Base-by-base conservation (phyloP, 2,329 filamentous ascomycete species). In the Elsinoe arachidis region DNA sequence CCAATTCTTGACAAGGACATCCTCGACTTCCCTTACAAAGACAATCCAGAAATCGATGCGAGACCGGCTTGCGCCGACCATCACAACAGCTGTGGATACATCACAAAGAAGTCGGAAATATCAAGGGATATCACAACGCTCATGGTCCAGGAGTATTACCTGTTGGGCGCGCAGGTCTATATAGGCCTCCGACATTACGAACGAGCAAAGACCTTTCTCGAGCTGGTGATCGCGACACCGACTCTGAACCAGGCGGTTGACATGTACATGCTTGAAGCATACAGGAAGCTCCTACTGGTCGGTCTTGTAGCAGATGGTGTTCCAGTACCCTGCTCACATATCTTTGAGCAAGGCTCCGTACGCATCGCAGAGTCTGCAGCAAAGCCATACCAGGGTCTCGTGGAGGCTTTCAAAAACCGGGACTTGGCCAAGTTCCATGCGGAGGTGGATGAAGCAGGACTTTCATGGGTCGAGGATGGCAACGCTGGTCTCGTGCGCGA, bases 251-350 rank as follows among this genome's bases (percentile, higher is more conserved):
- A 82, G 35, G 77, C 83, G 11, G 92, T 86, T 70, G 85, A 84
- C 68, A 59, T 65, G 15, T 78, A 95, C 53, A 93, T 93, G 86
- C 77, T 87, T 3, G 90, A 96, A 63, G 88, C 89, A 5, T 92
- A 95, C 76, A 95, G 92, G 73, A 95, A 92, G 71, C 96, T 90
- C 87, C 69, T 95, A 7, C 74, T 99, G 14, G 79, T 90, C 9
- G 83, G 84, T 55, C 77, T 96, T 56, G 74, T 99, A 15, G 77
- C 81, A 5, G 75, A 84, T 55, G 91, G 90, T 62, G 81, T 77
- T 64, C 75, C 81, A 64, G 69, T 74, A 64, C 57, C 71, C 0
- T 67, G 82, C 9, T 87, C 88, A 0, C 74, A 78, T 38, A 80
- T 81, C 47, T 79, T 81, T 6, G 77, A 79, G 52, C 59, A 70